Base-by-base conservation (phyloP, 345 rosid genomes). In the Gossypium herbaceum region DNA sequence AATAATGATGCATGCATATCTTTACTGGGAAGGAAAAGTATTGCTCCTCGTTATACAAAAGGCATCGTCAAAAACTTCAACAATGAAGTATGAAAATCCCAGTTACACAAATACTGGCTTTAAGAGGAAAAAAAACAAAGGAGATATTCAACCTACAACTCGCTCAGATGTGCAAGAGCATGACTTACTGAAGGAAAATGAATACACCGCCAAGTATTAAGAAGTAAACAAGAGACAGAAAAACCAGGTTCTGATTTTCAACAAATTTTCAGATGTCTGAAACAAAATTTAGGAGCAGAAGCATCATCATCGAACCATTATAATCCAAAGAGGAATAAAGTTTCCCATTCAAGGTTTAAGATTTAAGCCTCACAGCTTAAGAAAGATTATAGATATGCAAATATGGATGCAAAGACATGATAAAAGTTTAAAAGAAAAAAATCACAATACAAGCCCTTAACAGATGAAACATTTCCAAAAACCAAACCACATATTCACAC, bases 1-100 rank as follows among this genome's bases (percentile, higher is more conserved):
- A 64, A 52, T 70, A 70, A 51, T 17, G 58, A 50, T 16, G 13
- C 72, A 68, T 13, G 41, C 71, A 44, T 66, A 55, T 67, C 71
- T 67, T 22, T 34, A 55, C 56, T 13, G 12, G 56, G 39, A 67
- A 66, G 12, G 54, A 66, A 47, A n/a, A 41, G 9, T 6, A 41
- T 10, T 41, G 50, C 50, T 64, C 70, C 25, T 45, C 24, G 0
- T 12, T 22, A 66, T 24, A 44, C 70, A 11, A 66, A 44, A 66
- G 12, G 52, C 29, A 66, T 12, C 5, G 6, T 44, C 9, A 44
- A 66, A 66, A 19, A 44, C 52, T 44, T 11, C 54, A 43, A 50
- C 15, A 47, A 68, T 48, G 43, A 12, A 68, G 25, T 50, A 68
- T 8, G 56, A 47, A 41, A 22, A 68, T 22, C 41, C 41, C 72